phyloP scores from a whole-genome alignment of 2,329 filamentous ascomycete species.

The Endoconidiophora polonica region DNA sequence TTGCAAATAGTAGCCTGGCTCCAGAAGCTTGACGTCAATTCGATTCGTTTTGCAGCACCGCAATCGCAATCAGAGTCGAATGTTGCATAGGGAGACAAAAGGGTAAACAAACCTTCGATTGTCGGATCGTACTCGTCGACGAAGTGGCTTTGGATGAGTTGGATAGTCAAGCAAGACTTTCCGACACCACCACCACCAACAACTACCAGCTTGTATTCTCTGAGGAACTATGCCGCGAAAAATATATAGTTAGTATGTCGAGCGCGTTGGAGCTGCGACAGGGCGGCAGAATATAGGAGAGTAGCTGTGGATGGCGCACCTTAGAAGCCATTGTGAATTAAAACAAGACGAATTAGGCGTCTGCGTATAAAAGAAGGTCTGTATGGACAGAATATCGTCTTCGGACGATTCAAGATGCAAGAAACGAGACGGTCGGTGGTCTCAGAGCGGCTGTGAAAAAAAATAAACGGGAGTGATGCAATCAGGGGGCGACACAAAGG shows the following conservation, averaged over 20 bases:
- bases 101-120: slow-evolving; percentile 63
- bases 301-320: slow-evolving; percentile 17
- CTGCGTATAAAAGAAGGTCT: neutral
- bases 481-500: neutral
- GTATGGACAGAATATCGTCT: neutral
- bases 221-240: slow-evolving; percentile 44
- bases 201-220: slow-evolving; percentile 92
- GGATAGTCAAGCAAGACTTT: slow-evolving; percentile 98
- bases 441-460: neutral
- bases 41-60: neutral
- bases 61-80: neutral
- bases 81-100: neutral
- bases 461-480: neutral
- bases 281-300: neutral
- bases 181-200: slow-evolving; percentile 96
- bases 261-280: neutral
- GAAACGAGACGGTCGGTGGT: no score
- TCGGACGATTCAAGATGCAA: no score
- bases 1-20: no score
- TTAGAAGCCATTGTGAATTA: slow-evolving; percentile 24
- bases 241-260: slow-evolving; percentile 3
- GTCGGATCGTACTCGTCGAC: slow-evolving; percentile 99
- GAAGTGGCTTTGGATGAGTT: slow-evolving; percentile 90
- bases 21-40: neutral
- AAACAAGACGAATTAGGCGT: slow-evolving; percentile 1